Percentiles rank a stretch among this genome's conserved stretches.
Conservation (phyloP, 805 yeast species). For the Brettanomyces custersianus region DNA sequence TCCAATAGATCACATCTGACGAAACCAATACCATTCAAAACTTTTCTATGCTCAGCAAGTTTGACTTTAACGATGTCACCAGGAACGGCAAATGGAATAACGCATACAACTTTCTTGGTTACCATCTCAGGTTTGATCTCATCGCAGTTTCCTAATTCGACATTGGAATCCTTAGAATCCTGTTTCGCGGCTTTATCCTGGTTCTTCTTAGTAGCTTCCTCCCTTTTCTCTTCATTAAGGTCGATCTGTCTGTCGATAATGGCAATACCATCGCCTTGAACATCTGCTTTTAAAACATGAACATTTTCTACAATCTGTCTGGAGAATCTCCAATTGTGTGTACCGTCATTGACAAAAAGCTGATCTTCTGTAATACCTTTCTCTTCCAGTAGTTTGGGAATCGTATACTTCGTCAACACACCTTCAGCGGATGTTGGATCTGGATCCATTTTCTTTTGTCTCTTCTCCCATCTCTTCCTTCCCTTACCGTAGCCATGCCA, state of each 20-base stretch:
- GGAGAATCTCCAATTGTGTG: constrained; percentile 56
- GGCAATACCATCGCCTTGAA: constrained; percentile 87
- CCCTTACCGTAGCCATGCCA: too few species aligned
- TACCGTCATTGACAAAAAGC: constrained; percentile 32
- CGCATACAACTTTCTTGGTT: constrained; percentile 36
- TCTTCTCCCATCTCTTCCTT: background rate
- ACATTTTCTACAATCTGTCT: constrained; percentile 43
- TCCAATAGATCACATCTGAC: constrained; percentile 67
- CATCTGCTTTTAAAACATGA: constrained; percentile 46
- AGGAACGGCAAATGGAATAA: constrained; percentile 82
- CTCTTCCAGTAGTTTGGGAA: constrained; percentile 44
- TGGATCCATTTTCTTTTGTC: background rate
- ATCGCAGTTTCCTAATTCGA: too few species aligned
- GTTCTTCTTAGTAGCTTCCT: too few species aligned
- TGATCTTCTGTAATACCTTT: constrained; percentile 15
- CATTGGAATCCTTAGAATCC: too few species aligned
- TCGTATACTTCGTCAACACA: constrained; percentile 58
- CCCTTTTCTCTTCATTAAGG: background rate
- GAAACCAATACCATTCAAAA: constrained; percentile 54
- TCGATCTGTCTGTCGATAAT: constrained; percentile 30
- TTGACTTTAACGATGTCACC: constrained; percentile 70
- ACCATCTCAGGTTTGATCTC: too few species aligned
- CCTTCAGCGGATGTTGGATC: constrained; percentile 81
- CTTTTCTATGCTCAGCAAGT: constrained; percentile 43
- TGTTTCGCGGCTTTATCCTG: too few species aligned